Conservation (phyloP, 768 basidiomycete genomes). For the Calvatia gigantea region DNA sequence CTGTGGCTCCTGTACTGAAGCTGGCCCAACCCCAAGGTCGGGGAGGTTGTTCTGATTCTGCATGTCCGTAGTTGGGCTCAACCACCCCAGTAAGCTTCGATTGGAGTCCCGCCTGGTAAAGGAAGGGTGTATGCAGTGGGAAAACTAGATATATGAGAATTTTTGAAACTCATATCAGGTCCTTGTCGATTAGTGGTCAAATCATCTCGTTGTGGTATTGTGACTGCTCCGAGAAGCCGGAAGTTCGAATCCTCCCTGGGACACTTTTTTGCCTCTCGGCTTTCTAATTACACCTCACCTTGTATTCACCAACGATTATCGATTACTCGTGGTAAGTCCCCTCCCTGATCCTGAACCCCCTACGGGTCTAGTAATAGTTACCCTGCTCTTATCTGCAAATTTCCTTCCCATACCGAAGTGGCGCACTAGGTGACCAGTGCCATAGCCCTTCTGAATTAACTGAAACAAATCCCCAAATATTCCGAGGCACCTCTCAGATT, state of each 20-base stretch:
- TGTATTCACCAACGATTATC: neutral
- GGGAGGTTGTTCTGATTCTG: neutral
- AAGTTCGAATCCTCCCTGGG: conserved; percentile 21
- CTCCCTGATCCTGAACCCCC: too few species aligned
- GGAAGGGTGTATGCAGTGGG: too few species aligned
- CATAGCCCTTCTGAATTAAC: too few species aligned
- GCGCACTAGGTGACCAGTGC: too few species aligned
- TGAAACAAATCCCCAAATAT: too few species aligned
- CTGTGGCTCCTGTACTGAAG: neutral
- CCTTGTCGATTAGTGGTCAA: conserved; percentile 22
- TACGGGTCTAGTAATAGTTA: too few species aligned
- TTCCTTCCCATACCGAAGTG: too few species aligned
- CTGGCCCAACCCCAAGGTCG: neutral
- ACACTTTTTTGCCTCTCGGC: conserved; percentile 13
- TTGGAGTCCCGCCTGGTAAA: too few species aligned
- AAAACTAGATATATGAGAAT: too few species aligned
- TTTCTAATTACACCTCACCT: neutral
- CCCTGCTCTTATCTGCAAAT: too few species aligned
- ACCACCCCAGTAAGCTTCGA: neutral
- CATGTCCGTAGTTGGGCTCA: neutral
- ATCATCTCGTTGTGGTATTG: conserved; percentile 19
- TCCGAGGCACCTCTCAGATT: too few species aligned
- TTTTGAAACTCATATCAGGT: neutral
- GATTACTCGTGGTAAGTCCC: too few species aligned
- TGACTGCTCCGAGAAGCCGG: conserved; percentile 18